phyloP scores from a whole-genome alignment of 2,329 filamentous ascomycete species.

The Microdochium bolleyi region DNA sequence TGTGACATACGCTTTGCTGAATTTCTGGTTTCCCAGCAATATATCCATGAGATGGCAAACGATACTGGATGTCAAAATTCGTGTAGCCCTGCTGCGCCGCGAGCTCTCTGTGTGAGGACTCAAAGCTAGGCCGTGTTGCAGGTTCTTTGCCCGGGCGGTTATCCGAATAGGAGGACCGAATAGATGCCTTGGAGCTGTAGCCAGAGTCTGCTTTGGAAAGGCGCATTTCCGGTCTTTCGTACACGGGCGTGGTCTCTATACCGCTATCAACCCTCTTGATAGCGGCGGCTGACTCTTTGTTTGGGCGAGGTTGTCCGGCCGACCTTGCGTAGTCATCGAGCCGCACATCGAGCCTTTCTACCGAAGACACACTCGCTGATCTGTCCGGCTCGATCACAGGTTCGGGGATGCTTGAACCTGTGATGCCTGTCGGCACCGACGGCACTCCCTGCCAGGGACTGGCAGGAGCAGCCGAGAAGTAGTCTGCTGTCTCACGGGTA shows the following conservation, averaged over 20 bases:
- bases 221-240: neutral
- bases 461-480: neutral
- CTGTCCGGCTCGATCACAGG: conserved; percentile 7
- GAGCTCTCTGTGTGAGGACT: neutral
- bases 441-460: neutral
- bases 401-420: neutral
- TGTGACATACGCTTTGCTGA: neutral
- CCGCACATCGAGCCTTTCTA: neutral
- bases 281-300: neutral
- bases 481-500: neutral
- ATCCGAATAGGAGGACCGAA: neutral
- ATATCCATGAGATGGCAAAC: neutral
- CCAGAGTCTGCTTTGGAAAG: conserved; percentile 1
- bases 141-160: neutral
- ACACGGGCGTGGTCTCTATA: neutral
- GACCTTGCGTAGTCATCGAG: neutral
- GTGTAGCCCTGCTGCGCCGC: neutral
- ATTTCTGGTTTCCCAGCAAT: neutral
- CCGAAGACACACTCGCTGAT: neutral
- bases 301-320: neutral
- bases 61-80: neutral
- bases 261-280: neutral
- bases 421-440: neutral
- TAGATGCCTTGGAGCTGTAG: conserved; percentile 1
- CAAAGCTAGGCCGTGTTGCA: neutral